These are phyloP conservation scores for Colletotrichum liriopes DNA, from an alignment of 2,329 filamentous ascomycete species.

Conservation along the genomic window DNA sequence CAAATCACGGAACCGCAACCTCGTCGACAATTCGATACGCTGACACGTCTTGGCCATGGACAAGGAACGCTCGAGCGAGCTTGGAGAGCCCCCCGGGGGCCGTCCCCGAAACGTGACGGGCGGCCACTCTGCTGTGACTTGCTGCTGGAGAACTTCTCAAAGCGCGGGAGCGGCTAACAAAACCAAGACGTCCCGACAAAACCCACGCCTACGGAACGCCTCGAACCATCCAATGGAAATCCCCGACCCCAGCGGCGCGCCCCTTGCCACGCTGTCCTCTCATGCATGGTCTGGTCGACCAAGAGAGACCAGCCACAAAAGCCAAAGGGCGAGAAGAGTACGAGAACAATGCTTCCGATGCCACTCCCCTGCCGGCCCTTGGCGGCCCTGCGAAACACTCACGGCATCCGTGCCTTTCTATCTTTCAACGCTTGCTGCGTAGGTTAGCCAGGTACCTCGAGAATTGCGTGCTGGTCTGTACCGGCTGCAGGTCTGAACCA, in stretches of 20 bases:
- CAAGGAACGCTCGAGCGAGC: background rate
- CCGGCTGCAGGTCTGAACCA: constrained; percentile 1
- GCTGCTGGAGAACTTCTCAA: constrained; percentile 27
- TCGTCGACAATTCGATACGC: constrained; percentile 3
- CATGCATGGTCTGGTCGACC: constrained; percentile 29
- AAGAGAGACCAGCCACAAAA: constrained; percentile 24
- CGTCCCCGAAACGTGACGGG: constrained; percentile 23
- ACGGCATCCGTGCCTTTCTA: constrained; percentile 10
- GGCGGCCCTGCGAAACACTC: constrained; percentile 21
- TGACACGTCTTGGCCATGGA: constrained; percentile 3
- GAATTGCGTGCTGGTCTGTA: background rate
- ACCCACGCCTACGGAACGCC: constrained; percentile 10
- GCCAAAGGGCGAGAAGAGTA: constrained; percentile 34
- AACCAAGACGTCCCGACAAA: constrained; percentile 15
- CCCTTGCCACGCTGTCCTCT: constrained; percentile 21
- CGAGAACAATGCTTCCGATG: constrained; percentile 18
- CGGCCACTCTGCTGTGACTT: background rate
- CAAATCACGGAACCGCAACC: constrained; percentile 13
- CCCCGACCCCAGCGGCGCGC: constrained; percentile 26
- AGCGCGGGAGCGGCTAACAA: constrained; percentile 22
- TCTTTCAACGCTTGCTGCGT: background rate
- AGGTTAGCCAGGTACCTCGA: background rate
- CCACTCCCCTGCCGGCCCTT: constrained; percentile 9
- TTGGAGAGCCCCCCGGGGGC: background rate
- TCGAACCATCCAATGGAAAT: constrained; percentile 30